Evolutionary conservation across 345 rosid species (phyloP).

Genomic region (Isatis tinctoria): DNA sequence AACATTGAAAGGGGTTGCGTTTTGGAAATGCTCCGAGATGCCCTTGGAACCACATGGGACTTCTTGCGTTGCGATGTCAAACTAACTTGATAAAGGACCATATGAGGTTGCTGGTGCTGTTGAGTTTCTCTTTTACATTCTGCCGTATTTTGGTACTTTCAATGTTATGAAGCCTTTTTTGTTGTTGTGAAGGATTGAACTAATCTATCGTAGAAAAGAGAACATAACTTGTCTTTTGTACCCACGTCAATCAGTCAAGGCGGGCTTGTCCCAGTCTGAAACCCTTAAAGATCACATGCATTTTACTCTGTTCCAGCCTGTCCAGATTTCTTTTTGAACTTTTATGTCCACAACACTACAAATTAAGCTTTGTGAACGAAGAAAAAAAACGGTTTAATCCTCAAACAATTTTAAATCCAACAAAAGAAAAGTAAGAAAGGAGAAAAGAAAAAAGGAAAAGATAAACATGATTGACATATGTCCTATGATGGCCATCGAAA

Average conservation of each 20-base stretch:
- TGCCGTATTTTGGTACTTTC: not conserved
- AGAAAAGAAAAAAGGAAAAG: not conserved
- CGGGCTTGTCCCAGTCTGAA: not conserved
- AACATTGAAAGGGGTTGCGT: not conserved
- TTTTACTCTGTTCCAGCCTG: no score
- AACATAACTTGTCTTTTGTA: not conserved
- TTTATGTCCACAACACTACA: no score
- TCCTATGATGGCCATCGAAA: not conserved
- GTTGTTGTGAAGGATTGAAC: not conserved
- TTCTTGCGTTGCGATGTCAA: not conserved
- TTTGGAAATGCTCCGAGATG: slow-evolving; percentile 9
- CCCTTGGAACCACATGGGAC: slow-evolving; percentile 7
- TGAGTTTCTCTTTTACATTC: not conserved
- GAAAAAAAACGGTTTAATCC: no score
- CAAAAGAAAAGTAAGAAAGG: no score
- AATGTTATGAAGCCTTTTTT: not conserved
- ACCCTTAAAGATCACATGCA: not conserved
- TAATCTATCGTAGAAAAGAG: not conserved
- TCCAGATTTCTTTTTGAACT: no score
- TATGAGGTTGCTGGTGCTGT: not conserved
- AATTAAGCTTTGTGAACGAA: no score
- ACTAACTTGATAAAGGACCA: not conserved
- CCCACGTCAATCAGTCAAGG: not conserved
- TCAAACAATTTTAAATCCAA: no score
- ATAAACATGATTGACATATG: not conserved